Percentiles rank a stretch among this genome's conserved stretches.
These are phyloP conservation scores for Dendrobium chrysotoxum DNA, from an alignment of 106 monocot species.

Conservation along the genomic window DNA sequence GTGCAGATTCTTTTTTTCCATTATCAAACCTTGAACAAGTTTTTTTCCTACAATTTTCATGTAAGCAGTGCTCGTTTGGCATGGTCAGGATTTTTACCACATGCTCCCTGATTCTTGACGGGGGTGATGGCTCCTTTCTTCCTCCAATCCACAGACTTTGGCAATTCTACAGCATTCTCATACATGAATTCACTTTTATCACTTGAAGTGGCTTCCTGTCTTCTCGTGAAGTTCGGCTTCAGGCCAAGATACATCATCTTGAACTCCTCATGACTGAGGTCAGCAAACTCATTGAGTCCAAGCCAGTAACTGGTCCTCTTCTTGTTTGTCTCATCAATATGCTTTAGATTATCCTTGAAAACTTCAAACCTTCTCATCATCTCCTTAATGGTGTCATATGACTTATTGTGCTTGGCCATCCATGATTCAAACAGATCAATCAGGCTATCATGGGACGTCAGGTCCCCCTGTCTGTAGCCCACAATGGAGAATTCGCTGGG, in stretches of 20 bases:
- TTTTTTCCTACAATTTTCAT: no score
- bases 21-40: no score
- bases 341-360: conserved; percentile 44
- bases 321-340: conserved; percentile 37
- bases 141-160: conserved; percentile 53
- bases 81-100: conserved; percentile 19
- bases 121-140: conserved; percentile 43
- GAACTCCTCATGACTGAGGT: conserved; percentile 50
- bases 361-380: conserved; percentile 35
- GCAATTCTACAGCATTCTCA: conserved; percentile 17
- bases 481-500: conserved; percentile 46
- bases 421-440: conserved; percentile 46
- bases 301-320: conserved; percentile 39
- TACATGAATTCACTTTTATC: conserved; percentile 17
- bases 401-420: conserved; percentile 32
- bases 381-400: conserved; percentile 30
- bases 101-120: conserved; percentile 51
- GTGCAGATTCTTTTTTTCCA: no score
- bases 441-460: conserved; percentile 26
- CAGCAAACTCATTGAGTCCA: conserved; percentile 45
- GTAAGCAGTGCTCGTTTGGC: no score
- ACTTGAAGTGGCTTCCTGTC: neutral
- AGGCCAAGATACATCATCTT: conserved; percentile 33
- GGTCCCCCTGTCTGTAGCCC: conserved; percentile 36
- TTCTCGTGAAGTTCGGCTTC: neutral